Evolutionary conservation across 129 eudicot genomes (phyloP), one percentile per base, ranked within the genome.

Genomic region (Saussurea involucrata): DNA sequence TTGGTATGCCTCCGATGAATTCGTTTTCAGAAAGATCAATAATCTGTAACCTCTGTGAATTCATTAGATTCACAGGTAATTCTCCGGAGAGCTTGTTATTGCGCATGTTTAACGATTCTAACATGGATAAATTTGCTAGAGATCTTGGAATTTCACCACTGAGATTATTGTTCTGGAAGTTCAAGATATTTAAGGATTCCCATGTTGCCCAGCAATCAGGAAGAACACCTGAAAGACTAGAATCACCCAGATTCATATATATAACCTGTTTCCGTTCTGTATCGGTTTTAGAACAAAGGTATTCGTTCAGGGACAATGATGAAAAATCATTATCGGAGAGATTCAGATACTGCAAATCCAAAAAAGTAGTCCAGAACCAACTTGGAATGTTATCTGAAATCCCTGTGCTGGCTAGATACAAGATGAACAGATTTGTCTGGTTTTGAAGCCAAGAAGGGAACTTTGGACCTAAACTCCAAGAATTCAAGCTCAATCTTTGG

Each of bases 371-470:
- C 46, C 2, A 37, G 46, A 37, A 37, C 46, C 46, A 9, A 37
- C 46, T 37, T 37, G 46, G 46, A 37, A 37, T 37, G 46, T 28
- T 70, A 63, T 79, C 81, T 17, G 80, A 74, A 60, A 78, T 83
- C n/a, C 71, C 53, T 0, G 86, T 77, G 34, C 76, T 25, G 8
- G 60, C 64, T n/a, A 77, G 33, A 68, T 72, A 80, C 73, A 82
- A 53, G 36, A 71, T 18, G 29, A 8, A 18, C 27, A 84, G 7
- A 22, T 64, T 13, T n/a, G 63, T 64, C 76, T 84, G 82, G 21
- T 66, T 70, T 57, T 42, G 84, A 67, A 84, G 81, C 87, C 87
- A 84, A 22, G 32, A 22, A 10, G 87, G 87, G 68, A 84, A 84
- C 34, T 34, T 64, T 13, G 87, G 84, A 24, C 87, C 87, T 32